Conservation (phyloP, 805 yeast genomes). For the Cyberlindnera maclurae region DNA sequence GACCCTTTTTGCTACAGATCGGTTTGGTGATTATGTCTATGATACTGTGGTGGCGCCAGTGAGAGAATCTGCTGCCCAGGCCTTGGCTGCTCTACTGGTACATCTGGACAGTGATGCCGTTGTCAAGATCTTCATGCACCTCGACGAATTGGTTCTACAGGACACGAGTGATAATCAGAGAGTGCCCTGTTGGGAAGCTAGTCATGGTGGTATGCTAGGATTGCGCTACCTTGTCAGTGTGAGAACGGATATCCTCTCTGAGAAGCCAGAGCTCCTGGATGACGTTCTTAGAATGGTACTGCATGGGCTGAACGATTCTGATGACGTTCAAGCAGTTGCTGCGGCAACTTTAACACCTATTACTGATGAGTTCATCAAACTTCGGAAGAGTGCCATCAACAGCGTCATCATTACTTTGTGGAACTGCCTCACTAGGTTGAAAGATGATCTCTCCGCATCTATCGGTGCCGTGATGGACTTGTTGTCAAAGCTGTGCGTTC, state of each 20-base stretch:
- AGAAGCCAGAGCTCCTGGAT: slow-evolving; percentile 49
- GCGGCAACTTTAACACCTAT: slow-evolving; percentile 91
- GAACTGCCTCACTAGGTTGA: slow-evolving; percentile 76
- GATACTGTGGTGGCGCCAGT: slow-evolving; percentile 99
- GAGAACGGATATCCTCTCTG: slow-evolving; percentile 66
- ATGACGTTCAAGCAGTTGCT: slow-evolving; percentile 95
- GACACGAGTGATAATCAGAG: slow-evolving; percentile 28
- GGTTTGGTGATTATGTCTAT: slow-evolving; percentile 95
- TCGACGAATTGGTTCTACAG: slow-evolving; percentile 68
- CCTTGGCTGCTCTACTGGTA: slow-evolving; percentile 80
- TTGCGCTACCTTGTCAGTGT: slow-evolving; percentile 87
- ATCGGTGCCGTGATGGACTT: slow-evolving; percentile 95
- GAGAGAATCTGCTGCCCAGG: slow-evolving; percentile 92
- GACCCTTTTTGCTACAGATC: slow-evolving; percentile 82
- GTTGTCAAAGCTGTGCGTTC: slow-evolving; percentile 79
- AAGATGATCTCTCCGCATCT: slow-evolving; percentile 90
- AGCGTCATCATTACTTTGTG: slow-evolving; percentile 66
- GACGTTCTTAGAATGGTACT: slow-evolving; percentile 78
- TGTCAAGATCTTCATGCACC: slow-evolving; percentile 52
- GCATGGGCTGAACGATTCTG: slow-evolving; percentile 71
- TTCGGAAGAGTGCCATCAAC: slow-evolving; percentile 42
- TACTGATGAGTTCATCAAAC: slow-evolving; percentile 74
- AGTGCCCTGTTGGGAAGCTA: slow-evolving; percentile 86
- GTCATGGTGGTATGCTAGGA: slow-evolving; percentile 97
- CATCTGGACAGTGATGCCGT: slow-evolving; percentile 56